Percentiles rank a stretch among this genome's conserved stretches.
phyloP scores from a whole-genome alignment of 2,329 filamentous ascomycete genomes.

The Neonectria coccinea region DNA sequence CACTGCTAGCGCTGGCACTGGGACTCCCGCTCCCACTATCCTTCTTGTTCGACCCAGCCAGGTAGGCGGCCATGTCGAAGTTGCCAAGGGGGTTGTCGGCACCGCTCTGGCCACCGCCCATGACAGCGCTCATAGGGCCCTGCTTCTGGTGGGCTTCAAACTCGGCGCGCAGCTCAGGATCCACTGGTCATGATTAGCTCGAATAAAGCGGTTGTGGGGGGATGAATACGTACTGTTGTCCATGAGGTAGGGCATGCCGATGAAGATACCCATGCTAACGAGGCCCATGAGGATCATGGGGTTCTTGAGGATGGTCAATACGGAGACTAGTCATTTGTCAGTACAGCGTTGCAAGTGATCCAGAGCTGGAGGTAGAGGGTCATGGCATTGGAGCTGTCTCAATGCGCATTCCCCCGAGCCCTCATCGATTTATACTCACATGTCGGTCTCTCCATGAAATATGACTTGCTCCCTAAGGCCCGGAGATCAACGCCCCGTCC shows the following conservation, averaged over 20 bases:
- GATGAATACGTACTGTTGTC: constrained; percentile 82
- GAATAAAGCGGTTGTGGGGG: background rate
- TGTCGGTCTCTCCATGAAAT: constrained; percentile 79
- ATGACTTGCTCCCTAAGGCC: constrained; percentile 74
- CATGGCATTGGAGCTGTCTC: background rate
- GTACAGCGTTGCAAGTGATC: background rate
- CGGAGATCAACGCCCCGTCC: constrained; percentile 69
- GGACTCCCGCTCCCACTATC: constrained; percentile 40
- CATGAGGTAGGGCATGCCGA: constrained; percentile 95
- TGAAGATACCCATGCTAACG: constrained; percentile 83
- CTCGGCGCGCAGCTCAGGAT: constrained; percentile 93
- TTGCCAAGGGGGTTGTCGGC: constrained; percentile 60
- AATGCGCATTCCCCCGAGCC: constrained; percentile 1
- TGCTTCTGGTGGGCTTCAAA: constrained; percentile 91
- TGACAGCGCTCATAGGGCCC: constrained; percentile 72
- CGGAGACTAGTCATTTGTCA: constrained; percentile 69
- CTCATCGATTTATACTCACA: constrained; percentile 69
- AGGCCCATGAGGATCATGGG: constrained; percentile 96
- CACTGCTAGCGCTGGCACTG: constrained; percentile 28
- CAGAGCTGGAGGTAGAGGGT: too few relatives aligned
- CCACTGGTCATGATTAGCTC: constrained; percentile 72
- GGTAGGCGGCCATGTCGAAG: constrained; percentile 73
- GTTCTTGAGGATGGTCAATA: constrained; percentile 87
- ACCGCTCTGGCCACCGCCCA: constrained; percentile 52
- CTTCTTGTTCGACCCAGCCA: constrained; percentile 67